Base-by-base conservation (phyloP, 2,329 filamentous ascomycete genomes). In the Madurella fahalii region DNA sequence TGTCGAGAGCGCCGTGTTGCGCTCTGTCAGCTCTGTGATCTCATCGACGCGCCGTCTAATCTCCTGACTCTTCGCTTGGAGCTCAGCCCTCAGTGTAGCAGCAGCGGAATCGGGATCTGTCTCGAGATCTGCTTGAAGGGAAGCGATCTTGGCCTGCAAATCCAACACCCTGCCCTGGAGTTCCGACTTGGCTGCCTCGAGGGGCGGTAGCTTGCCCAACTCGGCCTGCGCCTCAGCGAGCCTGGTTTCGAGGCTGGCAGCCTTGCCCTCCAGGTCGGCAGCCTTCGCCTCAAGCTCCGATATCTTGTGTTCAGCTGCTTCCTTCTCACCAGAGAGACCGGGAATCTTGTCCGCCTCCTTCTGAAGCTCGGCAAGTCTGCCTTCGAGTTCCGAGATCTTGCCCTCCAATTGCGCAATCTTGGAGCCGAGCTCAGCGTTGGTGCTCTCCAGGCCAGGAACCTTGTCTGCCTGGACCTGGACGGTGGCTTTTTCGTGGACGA, bases 291-390 rank as follows among this genome's bases (percentile, higher is more conserved):
- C 56, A 16, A 65, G 53, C 18, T 63, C 58, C 18, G 58, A 32
- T 7, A 59, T 50, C 25, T 53, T 57, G 47, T 41, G 43, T 31
- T 61, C 53, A 11, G 59, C 55, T 20, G 52, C 59, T 1, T 52
- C 58, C 50, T 63, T 66, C 48, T 65, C 62, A n/a, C 50, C 46
- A 9, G 52, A 55, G 11, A 64, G 46, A 2, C 50, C 54, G 11
- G 63, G 59, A 16, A 65, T 54, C 53, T 58, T 65, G 49, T 64
- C 63, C 2, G 55, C 58, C 25, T 64, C 62, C 44, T 46, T 53
- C 42, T 67, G 62, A 32, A 61, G 52, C 9, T 52, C 54, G 15
- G 55, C 25, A 18, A 58, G 51, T 41, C 56, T 57, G 18, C 31
- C 53, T 12, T 60, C 57, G 2, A 65, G 54, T 32, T 61, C 58